Conservation (phyloP, 148 eudicot genomes). For the Silene conica region DNA sequence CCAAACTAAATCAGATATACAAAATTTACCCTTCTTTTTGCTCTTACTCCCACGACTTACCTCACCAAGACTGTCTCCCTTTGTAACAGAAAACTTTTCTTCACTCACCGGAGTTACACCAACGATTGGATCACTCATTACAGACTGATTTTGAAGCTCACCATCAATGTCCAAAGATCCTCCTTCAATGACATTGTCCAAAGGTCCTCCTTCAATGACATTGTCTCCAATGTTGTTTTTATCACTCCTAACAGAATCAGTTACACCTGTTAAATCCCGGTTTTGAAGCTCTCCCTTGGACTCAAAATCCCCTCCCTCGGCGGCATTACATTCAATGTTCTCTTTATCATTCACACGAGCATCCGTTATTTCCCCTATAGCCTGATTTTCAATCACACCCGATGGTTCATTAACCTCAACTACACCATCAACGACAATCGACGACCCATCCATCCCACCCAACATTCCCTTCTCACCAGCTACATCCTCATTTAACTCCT, state of each 20-base stretch:
- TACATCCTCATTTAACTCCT: background rate
- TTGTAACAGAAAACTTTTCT: background rate
- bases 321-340: background rate
- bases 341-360: too few relatives aligned
- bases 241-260: background rate
- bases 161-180: background rate
- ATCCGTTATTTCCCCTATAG: background rate
- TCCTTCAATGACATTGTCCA: constrained; percentile 6
- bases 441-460: background rate
- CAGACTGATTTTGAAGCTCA: constrained; percentile 8
- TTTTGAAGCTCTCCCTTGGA: constrained; percentile 3
- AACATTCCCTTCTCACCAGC: constrained; percentile 6
- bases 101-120: background rate
- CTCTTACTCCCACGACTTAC: constrained; percentile 5
- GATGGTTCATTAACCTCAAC: background rate
- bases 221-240: background rate
- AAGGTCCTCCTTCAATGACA: constrained; percentile 4
- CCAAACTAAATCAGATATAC: constrained; percentile 66
- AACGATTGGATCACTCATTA: background rate
- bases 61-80: constrained; percentile 12
- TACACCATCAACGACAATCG: background rate
- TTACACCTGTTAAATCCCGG: background rate
- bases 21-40: constrained; percentile 36
- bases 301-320: background rate
- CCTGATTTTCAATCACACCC: constrained; percentile 1